Percentiles rank a stretch among this genome's conserved stretches.
phyloP scores from a whole-genome alignment of 768 basidiomycete genomes.

The Pulveroboletus sp. region DNA sequence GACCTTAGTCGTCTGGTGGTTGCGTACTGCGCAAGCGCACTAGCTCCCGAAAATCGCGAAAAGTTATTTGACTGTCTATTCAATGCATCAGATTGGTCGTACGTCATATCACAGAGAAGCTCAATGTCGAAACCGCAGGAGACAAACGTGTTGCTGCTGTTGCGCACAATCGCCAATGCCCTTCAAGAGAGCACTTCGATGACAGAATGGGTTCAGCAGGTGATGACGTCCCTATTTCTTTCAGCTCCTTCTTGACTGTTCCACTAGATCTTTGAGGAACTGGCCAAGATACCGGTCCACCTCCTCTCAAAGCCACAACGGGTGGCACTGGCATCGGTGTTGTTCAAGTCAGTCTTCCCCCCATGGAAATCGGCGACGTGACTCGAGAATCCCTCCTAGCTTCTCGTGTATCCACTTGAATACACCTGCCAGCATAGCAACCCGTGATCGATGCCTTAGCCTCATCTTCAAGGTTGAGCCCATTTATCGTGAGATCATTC shows the following conservation, averaged over 20 bases:
- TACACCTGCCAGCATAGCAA: conserved; percentile 35
- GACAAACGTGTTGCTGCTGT: conserved; percentile 76
- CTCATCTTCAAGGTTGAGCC: conserved; percentile 44
- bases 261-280: conserved; percentile 50
- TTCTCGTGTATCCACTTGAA: conserved; percentile 57
- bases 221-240: conserved; percentile 20
- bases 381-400: conserved; percentile 34
- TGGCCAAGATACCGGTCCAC: conserved; percentile 48
- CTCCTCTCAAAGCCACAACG: conserved; percentile 65
- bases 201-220: conserved; percentile 49
- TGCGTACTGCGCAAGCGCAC: conserved; percentile 54
- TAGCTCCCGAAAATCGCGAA: conserved; percentile 43
- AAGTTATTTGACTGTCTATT: conserved; percentile 60
- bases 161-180: conserved; percentile 77
- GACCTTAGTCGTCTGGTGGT: conserved; percentile 78
- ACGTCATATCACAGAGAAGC: conserved; percentile 42
- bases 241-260: conserved; percentile 4
- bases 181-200: conserved; percentile 53
- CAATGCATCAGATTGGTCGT: conserved; percentile 60
- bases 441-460: conserved; percentile 40
- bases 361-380: neutral
- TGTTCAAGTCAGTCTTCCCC: conserved; percentile 72
- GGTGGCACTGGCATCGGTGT: conserved; percentile 71
- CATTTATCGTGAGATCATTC: neutral
- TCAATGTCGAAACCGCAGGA: conserved; percentile 68